Evolutionary conservation across 495 filamentous ascomycete species (phyloP).

Genomic region (Aspergillus kassunensis): DNA sequence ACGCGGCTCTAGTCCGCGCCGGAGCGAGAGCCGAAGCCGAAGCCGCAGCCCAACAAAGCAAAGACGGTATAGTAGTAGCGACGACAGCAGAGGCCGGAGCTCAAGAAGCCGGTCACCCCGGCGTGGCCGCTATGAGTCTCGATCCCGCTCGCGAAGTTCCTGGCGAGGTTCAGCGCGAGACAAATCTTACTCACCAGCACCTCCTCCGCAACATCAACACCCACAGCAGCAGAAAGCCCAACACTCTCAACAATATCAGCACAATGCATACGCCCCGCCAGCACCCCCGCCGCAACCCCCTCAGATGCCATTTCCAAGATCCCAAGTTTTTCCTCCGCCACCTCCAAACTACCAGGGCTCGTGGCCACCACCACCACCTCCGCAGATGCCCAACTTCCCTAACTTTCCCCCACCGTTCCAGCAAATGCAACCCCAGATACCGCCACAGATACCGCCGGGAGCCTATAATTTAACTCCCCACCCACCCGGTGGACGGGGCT

Average conservation of each 20-base stretch:
- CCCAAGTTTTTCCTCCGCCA: constrained; percentile 16
- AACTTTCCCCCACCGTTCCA: constrained; percentile 37
- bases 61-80: constrained; percentile 48
- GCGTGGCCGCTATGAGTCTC: constrained; percentile 22
- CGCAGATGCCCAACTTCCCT: constrained; percentile 23
- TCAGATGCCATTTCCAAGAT: constrained; percentile 17
- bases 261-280: constrained; percentile 23
- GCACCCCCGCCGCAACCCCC: constrained; percentile 24
- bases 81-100: constrained; percentile 29
- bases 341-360: constrained; percentile 24
- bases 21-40: constrained; percentile 29
- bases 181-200: constrained; percentile 46
- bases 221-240: not conserved
- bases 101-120: constrained; percentile 21
- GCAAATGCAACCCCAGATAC: constrained; percentile 23
- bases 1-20: constrained; percentile 24
- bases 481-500: constrained; percentile 19
- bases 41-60: constrained; percentile 38
- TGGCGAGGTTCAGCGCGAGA: constrained; percentile 35
- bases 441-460: constrained; percentile 34
- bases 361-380: constrained; percentile 29
- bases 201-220: constrained; percentile 2
- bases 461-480: constrained; percentile 39
- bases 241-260: not conserved
- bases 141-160: constrained; percentile 25